Evolutionary conservation across 1,139 yeast genomes (phyloP), one percentile per base, ranked within the genome.

Genomic region (Hanseniaspora uvarum): DNA sequence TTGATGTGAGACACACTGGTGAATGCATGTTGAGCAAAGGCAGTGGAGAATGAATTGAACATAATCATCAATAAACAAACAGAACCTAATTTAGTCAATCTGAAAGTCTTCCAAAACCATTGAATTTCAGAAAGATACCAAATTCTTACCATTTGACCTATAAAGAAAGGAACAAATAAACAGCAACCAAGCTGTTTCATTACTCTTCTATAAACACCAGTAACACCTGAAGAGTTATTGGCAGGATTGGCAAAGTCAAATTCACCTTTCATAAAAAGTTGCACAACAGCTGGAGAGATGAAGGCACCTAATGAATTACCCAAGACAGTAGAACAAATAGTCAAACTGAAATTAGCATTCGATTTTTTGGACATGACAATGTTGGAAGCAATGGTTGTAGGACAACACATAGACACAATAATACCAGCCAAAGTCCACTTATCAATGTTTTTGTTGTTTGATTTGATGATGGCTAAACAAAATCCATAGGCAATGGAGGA

Each of bases 341-440:
- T 83, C 55, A 87, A 70, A 26, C 85, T 70, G 58, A 80, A 89
- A 65, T 86, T 86, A 6, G 95, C 95, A 60, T 82, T 81, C 0
- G 94, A 89, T 56, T 74, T 75, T 54, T 77, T 77, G n/a, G 96
- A 87, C 95, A 87, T 86, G 28, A 87, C 89, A 48, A 87, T 95
- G 65, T 87, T 87, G 4, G 89, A 87, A 0, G 92, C 80, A 19
- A 87, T 94, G 0, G 96, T 87, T 14, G 96, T 88, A 39, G 96
- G 96, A 66, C 94, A 86, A 5, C 92, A 78, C 47, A 86, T 86
- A 2, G 94, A 84, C 46, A 86, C 83, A 37, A 88, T 77, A 59
- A 87, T 68, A 0, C 96, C 96, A 55, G 78, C 85, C 45, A 87
- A 70, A 59, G 86, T 73, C 85, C 92, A 86, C 31, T 77, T 74